Base-by-base conservation (phyloP, 352 stramenopile species). In the Albugo candida region DNA sequence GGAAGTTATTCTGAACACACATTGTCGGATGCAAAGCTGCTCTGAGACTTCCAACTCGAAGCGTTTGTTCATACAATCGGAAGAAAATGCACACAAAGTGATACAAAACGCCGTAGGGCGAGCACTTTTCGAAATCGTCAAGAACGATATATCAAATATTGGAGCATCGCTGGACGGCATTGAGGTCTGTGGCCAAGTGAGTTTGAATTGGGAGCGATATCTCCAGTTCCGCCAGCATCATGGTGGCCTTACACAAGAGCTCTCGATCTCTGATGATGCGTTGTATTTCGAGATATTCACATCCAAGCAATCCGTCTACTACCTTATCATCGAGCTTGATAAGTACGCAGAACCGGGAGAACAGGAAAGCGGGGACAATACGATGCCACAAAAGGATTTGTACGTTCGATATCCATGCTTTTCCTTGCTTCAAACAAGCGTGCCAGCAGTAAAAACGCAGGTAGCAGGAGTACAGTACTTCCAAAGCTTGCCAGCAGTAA, bases 261-360 rank as follows among this genome's bases (percentile, higher is more conserved):
- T 89, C n/a, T 67, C 77, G 14, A 83, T 89, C n/a, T 89, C 77
- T 6, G 64, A 82, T 12, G 72, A 67, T n/a, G 71, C 77, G 19
- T 51, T 89, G 13, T 89, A 74, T 61, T 86, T 89, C 47, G 71
- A 84, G 55, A 54, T 89, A 13, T 84, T 71, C 34, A 80, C 70
- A 3, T 86, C 75, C 6, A 89, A 89, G 38, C 73, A 89, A 48
- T 86, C 71, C 37, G 83, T 63, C 5, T 85, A 74, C 47, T 89
- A 89, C 48, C 50, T 89, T 35, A 73, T 89, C 14, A 81, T 89
- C 45, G 77, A 89, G 48, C 82, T 86, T 20, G 73, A 89, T 51
- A 85, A 84, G 53, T 82, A 86, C 43, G 61, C 70, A 2, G 77
- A 89, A 31, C 69, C 83, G 47, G 64, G 68, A 6, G 24, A 31